phyloP scores from a whole-genome alignment of 1,284 basidiomycete species.

The Exobasidium rhododendri region DNA sequence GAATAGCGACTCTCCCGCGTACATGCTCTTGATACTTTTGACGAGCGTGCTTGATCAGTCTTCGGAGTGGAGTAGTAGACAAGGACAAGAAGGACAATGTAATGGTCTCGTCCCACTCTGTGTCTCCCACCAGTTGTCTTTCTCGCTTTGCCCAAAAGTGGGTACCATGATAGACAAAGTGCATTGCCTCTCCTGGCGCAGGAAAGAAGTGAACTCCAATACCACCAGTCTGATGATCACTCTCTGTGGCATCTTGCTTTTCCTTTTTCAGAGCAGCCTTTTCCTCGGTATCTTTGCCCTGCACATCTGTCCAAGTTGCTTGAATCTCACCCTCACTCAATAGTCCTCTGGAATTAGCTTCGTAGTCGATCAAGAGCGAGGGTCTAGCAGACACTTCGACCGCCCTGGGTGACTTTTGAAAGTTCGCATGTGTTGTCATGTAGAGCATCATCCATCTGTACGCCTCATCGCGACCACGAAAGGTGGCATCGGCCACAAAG shows the following conservation, averaged over 20 bases:
- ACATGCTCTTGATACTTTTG: background rate
- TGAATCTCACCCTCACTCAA: constrained; percentile 6
- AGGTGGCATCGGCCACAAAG: constrained; percentile 4
- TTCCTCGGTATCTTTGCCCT: background rate
- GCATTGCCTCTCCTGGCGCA: background rate
- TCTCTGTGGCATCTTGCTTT: background rate
- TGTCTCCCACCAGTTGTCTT: constrained; percentile 13
- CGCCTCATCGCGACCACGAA: constrained; percentile 14
- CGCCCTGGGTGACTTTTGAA: constrained; percentile 14
- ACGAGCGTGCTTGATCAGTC: constrained; percentile 12
- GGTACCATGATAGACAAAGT: constrained; percentile 11
- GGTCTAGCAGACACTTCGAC: constrained; percentile 15
- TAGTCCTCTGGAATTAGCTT: background rate
- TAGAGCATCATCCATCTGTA: constrained; percentile 20
- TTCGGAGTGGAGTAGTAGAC: constrained; percentile 14
- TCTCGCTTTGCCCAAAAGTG: constrained; percentile 16
- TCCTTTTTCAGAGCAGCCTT: constrained; percentile 1
- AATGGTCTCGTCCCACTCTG: constrained; percentile 11
- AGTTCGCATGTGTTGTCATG: constrained; percentile 10
- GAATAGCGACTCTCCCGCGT: constrained; percentile 10
- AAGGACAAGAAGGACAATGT: constrained; percentile 18
- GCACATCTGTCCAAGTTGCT: background rate
- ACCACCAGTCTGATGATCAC: background rate
- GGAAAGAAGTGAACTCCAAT: constrained; percentile 8
- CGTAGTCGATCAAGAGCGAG: background rate